phyloP scores from a whole-genome alignment of 345 rosid species.

The Corchorus capsularis region DNA sequence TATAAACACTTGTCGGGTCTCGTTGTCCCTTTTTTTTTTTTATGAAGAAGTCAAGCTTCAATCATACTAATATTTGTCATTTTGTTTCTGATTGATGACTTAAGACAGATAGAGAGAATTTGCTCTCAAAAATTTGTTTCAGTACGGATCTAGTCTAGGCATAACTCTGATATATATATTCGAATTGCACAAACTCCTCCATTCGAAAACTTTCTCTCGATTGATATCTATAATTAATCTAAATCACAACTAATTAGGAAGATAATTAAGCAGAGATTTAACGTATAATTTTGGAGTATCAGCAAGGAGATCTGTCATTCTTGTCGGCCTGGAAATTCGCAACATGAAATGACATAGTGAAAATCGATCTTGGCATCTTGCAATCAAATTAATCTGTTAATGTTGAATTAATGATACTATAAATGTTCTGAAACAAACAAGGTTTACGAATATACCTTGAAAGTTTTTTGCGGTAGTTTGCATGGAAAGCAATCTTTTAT shows the following conservation, averaged over 20 bases:
- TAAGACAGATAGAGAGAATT: neutral
- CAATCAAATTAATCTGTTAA: no score
- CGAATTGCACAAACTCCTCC: neutral
- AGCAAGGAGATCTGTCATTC: no score
- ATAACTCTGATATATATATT: no score
- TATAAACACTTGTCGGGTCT: neutral
- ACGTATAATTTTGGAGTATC: no score
- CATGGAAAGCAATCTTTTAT: slow-evolving; percentile 6
- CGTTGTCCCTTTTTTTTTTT: neutral
- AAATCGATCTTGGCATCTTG: no score
- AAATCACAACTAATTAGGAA: neutral
- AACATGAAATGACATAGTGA: no score
- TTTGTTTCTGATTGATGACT: neutral
- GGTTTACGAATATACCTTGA: no score
- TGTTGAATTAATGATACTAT: no score
- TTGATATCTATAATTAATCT: neutral
- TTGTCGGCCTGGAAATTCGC: no score
- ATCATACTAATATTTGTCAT: slow-evolving; percentile 1
- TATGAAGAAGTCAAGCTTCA: neutral
- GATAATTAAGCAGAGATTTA: no score
- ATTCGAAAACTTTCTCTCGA: no score
- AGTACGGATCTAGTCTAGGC: neutral
- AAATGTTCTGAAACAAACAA: no score
- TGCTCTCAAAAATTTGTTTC: neutral
- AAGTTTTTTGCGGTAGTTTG: neutral